Conservation (phyloP, 768 basidiomycete species). For the Fibroporia radiculosa region DNA sequence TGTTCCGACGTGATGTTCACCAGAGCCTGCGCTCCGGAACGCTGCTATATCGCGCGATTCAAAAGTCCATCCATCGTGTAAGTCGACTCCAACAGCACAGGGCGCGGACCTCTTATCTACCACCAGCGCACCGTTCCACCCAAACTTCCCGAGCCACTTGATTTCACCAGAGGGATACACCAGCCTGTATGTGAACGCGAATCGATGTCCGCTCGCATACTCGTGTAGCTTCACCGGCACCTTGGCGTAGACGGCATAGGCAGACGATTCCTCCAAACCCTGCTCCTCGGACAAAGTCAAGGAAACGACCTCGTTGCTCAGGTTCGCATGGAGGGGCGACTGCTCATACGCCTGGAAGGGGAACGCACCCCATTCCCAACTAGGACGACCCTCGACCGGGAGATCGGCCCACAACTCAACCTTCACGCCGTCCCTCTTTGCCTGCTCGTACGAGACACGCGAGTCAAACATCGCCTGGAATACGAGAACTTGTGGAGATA, state of each 20-base stretch:
- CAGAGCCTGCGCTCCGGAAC: background rate
- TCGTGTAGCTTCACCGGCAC: constrained; percentile 9
- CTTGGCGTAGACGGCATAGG: constrained; percentile 11
- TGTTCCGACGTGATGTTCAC: constrained; percentile 1
- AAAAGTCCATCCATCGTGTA: constrained; percentile 12
- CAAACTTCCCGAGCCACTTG: constrained; percentile 20
- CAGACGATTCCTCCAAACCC: background rate
- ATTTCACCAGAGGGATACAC: constrained; percentile 17
- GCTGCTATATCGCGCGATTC: constrained; percentile 8
- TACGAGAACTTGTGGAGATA: constrained; percentile 8
- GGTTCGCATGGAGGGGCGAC: background rate
- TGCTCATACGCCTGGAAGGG: constrained; percentile 9
- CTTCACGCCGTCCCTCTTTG: constrained; percentile 13
- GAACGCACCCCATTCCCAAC: constrained; percentile 21
- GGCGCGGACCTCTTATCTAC: constrained; percentile 12
- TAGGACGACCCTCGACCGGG: constrained; percentile 11
- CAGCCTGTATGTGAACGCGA: constrained; percentile 23
- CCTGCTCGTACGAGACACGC: constrained; percentile 13
- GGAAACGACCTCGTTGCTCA: constrained; percentile 2
- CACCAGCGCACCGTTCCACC: constrained; percentile 16
- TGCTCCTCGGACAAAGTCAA: constrained; percentile 2
- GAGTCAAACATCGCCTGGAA: constrained; percentile 20
- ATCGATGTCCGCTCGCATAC: constrained; percentile 8
- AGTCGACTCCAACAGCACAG: constrained; percentile 5
- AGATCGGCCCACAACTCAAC: constrained; percentile 26